phyloP scores from a whole-genome alignment of 345 rosid genomes.

The Linum tenue region DNA sequence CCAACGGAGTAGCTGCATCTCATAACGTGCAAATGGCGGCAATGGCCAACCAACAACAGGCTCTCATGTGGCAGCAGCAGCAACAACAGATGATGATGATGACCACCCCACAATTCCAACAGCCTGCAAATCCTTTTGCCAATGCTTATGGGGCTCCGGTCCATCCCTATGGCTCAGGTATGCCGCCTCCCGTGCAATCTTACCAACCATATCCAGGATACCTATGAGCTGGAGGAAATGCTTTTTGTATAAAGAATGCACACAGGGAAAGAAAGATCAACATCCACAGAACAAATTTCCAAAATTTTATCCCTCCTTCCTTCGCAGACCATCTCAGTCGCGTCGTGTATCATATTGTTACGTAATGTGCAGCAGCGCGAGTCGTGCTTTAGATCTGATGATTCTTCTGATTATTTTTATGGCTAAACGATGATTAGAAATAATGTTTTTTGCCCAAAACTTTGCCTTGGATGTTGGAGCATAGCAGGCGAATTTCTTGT shows the following conservation, averaged over 20 bases:
- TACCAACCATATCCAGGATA: constrained; percentile 50
- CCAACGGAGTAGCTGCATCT: constrained; percentile 46
- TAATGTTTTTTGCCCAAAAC: too few species aligned
- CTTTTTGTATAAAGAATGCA: not conserved
- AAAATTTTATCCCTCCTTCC: too few species aligned
- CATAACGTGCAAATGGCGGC: constrained; percentile 61
- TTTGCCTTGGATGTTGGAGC: too few species aligned
- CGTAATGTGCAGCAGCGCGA: not conserved
- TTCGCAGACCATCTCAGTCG: not conserved
- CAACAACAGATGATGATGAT: constrained; percentile 67
- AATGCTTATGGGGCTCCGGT: constrained; percentile 35
- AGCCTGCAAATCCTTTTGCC: constrained; percentile 42
- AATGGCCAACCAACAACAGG: constrained; percentile 64
- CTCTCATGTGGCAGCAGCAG: constrained; percentile 51
- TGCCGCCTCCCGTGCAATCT: constrained; percentile 41
- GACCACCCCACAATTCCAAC: constrained; percentile 47
- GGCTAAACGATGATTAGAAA: not conserved
- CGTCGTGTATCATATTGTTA: not conserved
- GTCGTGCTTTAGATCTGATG: not conserved
- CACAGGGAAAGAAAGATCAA: not conserved
- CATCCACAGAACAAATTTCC: not conserved
- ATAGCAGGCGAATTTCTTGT: too few species aligned
- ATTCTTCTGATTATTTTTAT: not conserved
- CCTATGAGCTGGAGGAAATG: not conserved
- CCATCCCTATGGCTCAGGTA: constrained; percentile 43